These are phyloP conservation scores for Debaryomyces psychrophilus DNA, from an alignment of 1,139 yeast species.

Conservation along the genomic window DNA sequence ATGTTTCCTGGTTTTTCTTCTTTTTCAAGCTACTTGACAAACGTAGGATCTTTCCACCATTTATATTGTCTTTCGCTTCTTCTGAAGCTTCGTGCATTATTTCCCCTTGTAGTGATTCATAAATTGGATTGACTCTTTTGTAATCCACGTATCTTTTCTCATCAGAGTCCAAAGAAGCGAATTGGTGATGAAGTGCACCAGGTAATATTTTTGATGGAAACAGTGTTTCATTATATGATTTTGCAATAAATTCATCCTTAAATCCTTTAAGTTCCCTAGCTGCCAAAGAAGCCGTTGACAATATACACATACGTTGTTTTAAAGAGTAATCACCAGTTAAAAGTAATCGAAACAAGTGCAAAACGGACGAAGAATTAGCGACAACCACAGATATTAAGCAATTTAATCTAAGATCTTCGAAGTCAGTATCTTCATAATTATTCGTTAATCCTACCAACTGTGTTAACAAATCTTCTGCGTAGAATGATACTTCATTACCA, in stretches of 20 bases:
- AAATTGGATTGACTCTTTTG: conserved; percentile 7
- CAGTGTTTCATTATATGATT: conserved; percentile 32
- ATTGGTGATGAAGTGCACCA: conserved; percentile 43
- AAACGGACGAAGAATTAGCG: conserved; percentile 45
- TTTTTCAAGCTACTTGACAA: conserved; percentile 44
- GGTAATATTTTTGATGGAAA: conserved; percentile 54
- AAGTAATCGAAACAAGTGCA: conserved; percentile 44
- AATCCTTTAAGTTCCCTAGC: conserved; percentile 64
- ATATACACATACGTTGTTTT: conserved; percentile 58
- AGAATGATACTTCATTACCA: conserved; percentile 57
- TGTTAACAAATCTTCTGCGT: conserved; percentile 50
- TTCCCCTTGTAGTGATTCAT: conserved; percentile 31
- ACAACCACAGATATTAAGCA: conserved; percentile 57
- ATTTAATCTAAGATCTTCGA: conserved; percentile 53
- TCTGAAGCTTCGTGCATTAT: conserved; percentile 42
- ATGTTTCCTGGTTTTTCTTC: conserved; percentile 11
- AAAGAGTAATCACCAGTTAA: conserved; percentile 67
- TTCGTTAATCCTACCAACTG: conserved; percentile 52
- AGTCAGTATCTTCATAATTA: conserved; percentile 49
- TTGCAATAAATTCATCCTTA: conserved; percentile 47
- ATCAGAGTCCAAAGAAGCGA: conserved; percentile 15
- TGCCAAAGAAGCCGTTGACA: conserved; percentile 59
- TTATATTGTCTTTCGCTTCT: conserved; percentile 42
- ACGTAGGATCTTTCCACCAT: conserved; percentile 54
- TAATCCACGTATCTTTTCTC: conserved; percentile 10